Conservation (phyloP, 1,284 basidiomycete genomes). For the Macrocystidia cucumis region DNA sequence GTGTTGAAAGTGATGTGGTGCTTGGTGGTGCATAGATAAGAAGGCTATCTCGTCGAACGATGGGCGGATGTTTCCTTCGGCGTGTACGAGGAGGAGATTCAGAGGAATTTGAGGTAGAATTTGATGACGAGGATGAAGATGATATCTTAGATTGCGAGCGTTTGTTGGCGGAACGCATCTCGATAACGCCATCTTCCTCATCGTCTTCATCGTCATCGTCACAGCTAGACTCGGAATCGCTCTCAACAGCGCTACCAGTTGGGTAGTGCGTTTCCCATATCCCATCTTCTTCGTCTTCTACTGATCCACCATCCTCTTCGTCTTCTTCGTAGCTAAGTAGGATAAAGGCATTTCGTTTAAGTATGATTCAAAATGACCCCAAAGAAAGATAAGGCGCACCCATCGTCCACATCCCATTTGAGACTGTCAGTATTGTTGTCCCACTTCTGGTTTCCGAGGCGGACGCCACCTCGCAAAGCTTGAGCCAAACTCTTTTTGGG, state of each 20-base stretch:
- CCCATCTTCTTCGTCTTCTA: constrained; percentile 18
- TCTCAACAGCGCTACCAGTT: constrained; percentile 30
- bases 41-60: too few relatives aligned
- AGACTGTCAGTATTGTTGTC: constrained; percentile 8
- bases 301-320: constrained; percentile 28
- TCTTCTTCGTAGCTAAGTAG: constrained; percentile 54
- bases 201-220: constrained; percentile 28
- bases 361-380: neutral
- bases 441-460: constrained; percentile 25
- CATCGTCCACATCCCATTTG: constrained; percentile 35
- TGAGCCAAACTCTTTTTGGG: constrained; percentile 27
- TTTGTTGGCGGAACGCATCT: constrained; percentile 40
- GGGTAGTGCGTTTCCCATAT: constrained; percentile 18
- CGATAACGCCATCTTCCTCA: constrained; percentile 58
- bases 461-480: neutral
- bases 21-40: too few relatives aligned
- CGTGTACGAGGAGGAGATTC: constrained; percentile 14
- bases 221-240: constrained; percentile 24
- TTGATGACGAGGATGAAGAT: constrained; percentile 22
- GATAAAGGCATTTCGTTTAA: neutral
- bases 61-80: too few relatives aligned
- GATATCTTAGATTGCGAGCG: constrained; percentile 30
- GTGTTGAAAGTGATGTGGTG: too few relatives aligned
- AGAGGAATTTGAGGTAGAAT: constrained; percentile 25
- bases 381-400: constrained; percentile 33